Percentiles rank a stretch among this genome's conserved stretches.
Evolutionary conservation across 345 rosid species (phyloP).

Genomic region (Turritis glabra): DNA sequence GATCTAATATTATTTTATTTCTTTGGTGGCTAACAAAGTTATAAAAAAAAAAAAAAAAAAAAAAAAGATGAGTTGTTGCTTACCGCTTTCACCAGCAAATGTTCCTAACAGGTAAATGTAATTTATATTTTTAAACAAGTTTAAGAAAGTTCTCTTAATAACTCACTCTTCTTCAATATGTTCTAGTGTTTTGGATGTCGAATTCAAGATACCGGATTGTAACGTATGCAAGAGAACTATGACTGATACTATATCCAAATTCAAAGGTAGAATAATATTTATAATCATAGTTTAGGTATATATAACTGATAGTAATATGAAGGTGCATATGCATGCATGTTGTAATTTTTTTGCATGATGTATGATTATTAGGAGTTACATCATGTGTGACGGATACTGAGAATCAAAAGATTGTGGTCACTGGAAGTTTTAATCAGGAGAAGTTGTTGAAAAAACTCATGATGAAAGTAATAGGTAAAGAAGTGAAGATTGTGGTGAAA

Average conservation of each 20-base stretch:
- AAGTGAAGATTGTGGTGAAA: constrained; percentile 41
- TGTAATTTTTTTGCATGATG: constrained; percentile 7
- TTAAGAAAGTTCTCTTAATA: not conserved
- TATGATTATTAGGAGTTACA: constrained; percentile 54
- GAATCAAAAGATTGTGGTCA: constrained; percentile 49
- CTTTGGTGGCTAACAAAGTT: not conserved
- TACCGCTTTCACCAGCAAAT: not conserved
- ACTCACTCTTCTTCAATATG: not conserved
- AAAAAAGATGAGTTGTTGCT: constrained; percentile 7
- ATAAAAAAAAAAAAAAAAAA: not conserved
- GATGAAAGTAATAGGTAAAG: constrained; percentile 51
- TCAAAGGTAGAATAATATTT: constrained; percentile 47
- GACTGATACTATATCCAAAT: constrained; percentile 53
- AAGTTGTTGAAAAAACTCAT: constrained; percentile 59
- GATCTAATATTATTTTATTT: not conserved
- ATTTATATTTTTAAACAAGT: not conserved
- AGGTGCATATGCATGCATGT: not conserved
- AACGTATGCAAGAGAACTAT: constrained; percentile 56
- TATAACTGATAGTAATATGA: not conserved
- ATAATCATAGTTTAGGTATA: not conserved
- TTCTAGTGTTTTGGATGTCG: constrained; percentile 46
- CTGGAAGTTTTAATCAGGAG: constrained; percentile 55
- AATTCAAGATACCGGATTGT: constrained; percentile 58
- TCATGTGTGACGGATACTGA: constrained; percentile 50
- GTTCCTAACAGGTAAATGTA: not conserved